Base-by-base conservation (phyloP, 2,329 filamentous ascomycete genomes). In the Xylaria arbuscula region DNA sequence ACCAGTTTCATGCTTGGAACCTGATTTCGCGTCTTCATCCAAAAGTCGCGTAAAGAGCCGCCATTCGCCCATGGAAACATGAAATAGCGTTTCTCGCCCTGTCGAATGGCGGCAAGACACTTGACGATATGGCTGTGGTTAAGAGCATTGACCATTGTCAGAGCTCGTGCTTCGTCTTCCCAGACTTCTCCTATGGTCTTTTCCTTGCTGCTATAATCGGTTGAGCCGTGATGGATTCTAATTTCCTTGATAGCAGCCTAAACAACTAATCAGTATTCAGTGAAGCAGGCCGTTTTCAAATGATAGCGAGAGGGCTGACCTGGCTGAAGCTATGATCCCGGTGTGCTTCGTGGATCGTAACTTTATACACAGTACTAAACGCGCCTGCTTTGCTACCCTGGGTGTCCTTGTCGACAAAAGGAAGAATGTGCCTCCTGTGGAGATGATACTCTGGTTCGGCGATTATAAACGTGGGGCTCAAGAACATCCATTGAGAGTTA, bases 51-150 rank as follows among this genome's bases (percentile, higher is more conserved):
- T 4, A 75, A 66, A 55, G 67, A 72, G 19, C 71, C 72, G n/a
- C 67, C 53, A 9, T 65, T 53, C 1, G 73, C 73, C 67, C 64
- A 74, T 1, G 70, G 69, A 50, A 73, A 75, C 36, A 73, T 63
- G 63, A 74, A 68, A 17, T 62, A 71, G 11, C 68, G 60, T 11
- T 48, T 40, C 8, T 57, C 8, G 1, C 60, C 59, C 19, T 42
- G 53, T 50, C 45, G 54, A 19, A 71, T 71, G 17, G 66, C 51
- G 55, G 66, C 66, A 38, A 69, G 7, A 19, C 65, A 53, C 7
- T 50, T 28, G 2, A 66, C 57, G 8, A 63, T 54, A 38, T 68
- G 53, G 7, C 15, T 19, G 38, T 69, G 58, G 1, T 60, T 89
- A 89, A 68, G 40, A 2, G 13, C 45, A 3, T 53, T 62, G 11